Evolutionary conservation across 2,329 filamentous ascomycete species (phyloP).

Genomic region (Hymenoscyphus scutula): DNA sequence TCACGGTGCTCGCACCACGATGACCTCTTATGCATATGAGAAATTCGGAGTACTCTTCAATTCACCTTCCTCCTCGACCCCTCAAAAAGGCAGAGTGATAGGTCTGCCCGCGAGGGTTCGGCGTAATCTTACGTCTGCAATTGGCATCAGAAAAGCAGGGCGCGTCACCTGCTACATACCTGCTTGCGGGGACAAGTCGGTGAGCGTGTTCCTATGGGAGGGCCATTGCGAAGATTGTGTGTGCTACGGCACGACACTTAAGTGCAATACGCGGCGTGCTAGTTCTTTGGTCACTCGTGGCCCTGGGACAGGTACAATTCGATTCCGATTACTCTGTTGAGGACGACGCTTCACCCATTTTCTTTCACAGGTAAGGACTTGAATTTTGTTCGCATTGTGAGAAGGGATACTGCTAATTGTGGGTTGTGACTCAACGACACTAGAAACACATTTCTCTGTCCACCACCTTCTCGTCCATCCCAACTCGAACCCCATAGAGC

Average conservation of each 20-base stretch:
- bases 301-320: constrained; percentile 36
- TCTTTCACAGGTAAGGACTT: constrained; percentile 28
- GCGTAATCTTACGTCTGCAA: constrained; percentile 80
- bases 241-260: constrained; percentile 66
- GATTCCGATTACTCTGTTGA: constrained; percentile 41
- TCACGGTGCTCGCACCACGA: constrained; percentile 24
- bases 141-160: constrained; percentile 91
- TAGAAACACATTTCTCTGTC: not conserved
- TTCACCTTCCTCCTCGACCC: constrained; percentile 43
- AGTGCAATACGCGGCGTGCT: constrained; percentile 94
- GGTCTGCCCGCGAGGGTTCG: constrained; percentile 83
- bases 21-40: constrained; percentile 68
- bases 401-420: constrained; percentile 37
- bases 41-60: constrained; percentile 99
- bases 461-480: not conserved
- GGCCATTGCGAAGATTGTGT: constrained; percentile 94
- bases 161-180: constrained; percentile 36
- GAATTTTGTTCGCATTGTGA: constrained; percentile 10
- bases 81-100: constrained; percentile 40
- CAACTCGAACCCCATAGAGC: not conserved
- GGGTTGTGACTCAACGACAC: constrained; percentile 10
- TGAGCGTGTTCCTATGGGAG: constrained; percentile 70
- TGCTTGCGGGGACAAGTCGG: constrained; percentile 37
- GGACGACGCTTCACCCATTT: constrained; percentile 35
- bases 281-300: constrained; percentile 29